A percentile compares a stretch with the other conserved stretches of the same genome.
These are phyloP conservation scores for Mortierella hygrophila DNA, from an alignment of 192 early-diverging fungal species.

Conservation along the genomic window DNA sequence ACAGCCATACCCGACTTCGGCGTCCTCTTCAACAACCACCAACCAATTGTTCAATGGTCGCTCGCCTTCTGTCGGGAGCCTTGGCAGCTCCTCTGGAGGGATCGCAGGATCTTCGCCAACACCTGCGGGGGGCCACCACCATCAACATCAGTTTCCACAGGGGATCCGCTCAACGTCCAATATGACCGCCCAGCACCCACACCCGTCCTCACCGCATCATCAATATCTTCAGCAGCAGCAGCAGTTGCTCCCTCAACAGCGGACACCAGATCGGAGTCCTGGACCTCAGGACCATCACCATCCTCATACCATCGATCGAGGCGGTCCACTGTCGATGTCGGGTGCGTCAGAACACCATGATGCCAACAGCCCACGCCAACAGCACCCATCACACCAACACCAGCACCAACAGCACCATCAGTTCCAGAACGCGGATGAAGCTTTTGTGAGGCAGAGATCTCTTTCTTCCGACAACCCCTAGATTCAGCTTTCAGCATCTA, in stretches of 20 bases:
- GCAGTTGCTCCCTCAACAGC: not conserved
- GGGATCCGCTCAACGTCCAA: not conserved
- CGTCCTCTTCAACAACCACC: not conserved
- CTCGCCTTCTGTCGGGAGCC: not conserved
- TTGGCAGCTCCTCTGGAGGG: not conserved
- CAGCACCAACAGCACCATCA: not conserved
- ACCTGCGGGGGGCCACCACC: not conserved
- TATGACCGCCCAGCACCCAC: not conserved
- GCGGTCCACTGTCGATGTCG: not conserved
- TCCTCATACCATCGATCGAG: not conserved
- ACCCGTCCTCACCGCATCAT: not conserved
- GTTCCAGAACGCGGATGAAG: not conserved
- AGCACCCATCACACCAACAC: not conserved
- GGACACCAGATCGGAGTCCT: not conserved
- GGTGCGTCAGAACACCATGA: not conserved
- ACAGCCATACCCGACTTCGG: not conserved
- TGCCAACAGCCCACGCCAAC: not conserved
- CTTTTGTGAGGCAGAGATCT: conserved; percentile 1
- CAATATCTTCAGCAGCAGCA: not conserved
- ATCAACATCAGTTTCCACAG: not conserved
- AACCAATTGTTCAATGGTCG: not conserved
- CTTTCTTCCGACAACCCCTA: not conserved
- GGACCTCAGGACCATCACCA: not conserved
- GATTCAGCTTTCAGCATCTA: too few species aligned
- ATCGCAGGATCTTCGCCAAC: not conserved